These are phyloP conservation scores for Nakazawaea sp. DNA, from an alignment of 805 yeast species.

Conservation along the genomic window DNA sequence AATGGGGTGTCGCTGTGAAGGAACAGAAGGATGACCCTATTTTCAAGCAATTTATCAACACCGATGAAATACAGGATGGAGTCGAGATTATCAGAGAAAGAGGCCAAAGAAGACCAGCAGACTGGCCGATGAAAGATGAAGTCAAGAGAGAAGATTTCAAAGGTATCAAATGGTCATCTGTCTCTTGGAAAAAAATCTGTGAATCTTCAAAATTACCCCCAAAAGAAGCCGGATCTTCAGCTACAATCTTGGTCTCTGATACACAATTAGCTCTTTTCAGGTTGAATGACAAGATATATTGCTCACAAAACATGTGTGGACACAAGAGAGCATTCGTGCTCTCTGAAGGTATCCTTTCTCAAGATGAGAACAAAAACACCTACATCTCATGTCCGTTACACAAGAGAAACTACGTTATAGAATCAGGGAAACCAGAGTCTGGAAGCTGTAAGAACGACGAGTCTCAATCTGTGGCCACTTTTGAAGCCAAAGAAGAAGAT, in stretches of 20 bases:
- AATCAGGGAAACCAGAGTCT: slow-evolving; percentile 14
- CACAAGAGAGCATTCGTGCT: slow-evolving; percentile 31
- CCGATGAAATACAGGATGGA: slow-evolving; percentile 21
- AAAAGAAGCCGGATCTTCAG: slow-evolving; percentile 24
- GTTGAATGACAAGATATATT: slow-evolving; percentile 23
- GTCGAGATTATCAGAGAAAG: slow-evolving; percentile 28
- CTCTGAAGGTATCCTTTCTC: slow-evolving; percentile 26
- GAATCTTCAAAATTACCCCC: slow-evolving; percentile 20
- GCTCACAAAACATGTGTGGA: slow-evolving; percentile 35
- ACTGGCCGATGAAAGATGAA: slow-evolving; percentile 23
- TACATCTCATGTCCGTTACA: slow-evolving; percentile 31
- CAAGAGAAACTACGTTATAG: slow-evolving; percentile 25
- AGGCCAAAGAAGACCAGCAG: slow-evolving; percentile 29
- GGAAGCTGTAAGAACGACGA: slow-evolving; percentile 27
- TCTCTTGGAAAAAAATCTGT: slow-evolving; percentile 23
- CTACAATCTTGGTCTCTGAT: slow-evolving; percentile 25
- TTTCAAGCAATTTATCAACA: slow-evolving; percentile 27
- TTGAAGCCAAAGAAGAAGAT: slow-evolving; percentile 25
- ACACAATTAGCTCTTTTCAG: slow-evolving; percentile 30
- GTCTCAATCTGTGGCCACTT: slow-evolving; percentile 25
- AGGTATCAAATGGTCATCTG: slow-evolving; percentile 24
- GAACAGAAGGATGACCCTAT: slow-evolving; percentile 17
- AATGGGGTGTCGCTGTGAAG: slow-evolving; percentile 24
- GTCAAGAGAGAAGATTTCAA: slow-evolving; percentile 20
- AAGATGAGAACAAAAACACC: slow-evolving; percentile 23